Conservation (phyloP, 2,329 filamentous ascomycete genomes). For the Colletotrichum destructivum region DNA sequence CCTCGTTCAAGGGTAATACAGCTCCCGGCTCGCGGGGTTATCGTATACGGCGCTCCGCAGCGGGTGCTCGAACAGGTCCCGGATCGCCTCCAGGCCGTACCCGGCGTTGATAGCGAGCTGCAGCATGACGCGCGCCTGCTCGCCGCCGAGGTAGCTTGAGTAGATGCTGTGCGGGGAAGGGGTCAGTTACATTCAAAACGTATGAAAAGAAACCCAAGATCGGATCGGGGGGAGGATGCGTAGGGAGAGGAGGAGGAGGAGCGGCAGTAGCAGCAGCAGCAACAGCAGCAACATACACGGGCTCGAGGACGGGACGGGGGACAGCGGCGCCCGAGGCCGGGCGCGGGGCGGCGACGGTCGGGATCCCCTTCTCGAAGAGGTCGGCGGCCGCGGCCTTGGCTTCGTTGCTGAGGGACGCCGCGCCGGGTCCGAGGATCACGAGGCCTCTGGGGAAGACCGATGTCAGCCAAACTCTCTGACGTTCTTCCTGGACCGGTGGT, state of each 20-base stretch:
- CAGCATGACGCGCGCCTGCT: slow-evolving; percentile 51
- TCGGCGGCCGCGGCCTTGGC: slow-evolving; percentile 47
- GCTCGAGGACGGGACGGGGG: slow-evolving; percentile 43
- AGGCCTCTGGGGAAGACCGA: slow-evolving; percentile 44
- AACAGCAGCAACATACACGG: slow-evolving; percentile 38
- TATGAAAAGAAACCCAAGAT: too few species aligned
- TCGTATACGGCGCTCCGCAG: slow-evolving; percentile 40
- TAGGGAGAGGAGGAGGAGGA: background rate
- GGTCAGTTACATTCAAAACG: background rate
- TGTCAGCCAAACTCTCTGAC: background rate
- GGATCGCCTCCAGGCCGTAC: slow-evolving; percentile 48
- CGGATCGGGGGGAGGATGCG: too few species aligned
- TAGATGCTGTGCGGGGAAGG: slow-evolving; percentile 44
- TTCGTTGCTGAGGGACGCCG: slow-evolving; percentile 48
- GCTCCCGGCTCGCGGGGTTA: slow-evolving; percentile 2
- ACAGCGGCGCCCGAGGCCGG: slow-evolving; percentile 49
- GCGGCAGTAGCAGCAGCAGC: too few species aligned
- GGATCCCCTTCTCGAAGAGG: slow-evolving; percentile 48
- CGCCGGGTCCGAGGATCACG: slow-evolving; percentile 52
- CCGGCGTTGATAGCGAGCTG: slow-evolving; percentile 51
- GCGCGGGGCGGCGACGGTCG: slow-evolving; percentile 49
- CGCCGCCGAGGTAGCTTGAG: slow-evolving; percentile 48
- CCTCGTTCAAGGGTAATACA: slow-evolving; percentile 12
- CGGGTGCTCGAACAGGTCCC: slow-evolving; percentile 50
- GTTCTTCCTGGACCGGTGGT: background rate